Percentiles rank a stretch among this genome's conserved stretches.
Evolutionary conservation across 805 yeast species (phyloP).

Genomic region (Lachancea kluyveri): DNA sequence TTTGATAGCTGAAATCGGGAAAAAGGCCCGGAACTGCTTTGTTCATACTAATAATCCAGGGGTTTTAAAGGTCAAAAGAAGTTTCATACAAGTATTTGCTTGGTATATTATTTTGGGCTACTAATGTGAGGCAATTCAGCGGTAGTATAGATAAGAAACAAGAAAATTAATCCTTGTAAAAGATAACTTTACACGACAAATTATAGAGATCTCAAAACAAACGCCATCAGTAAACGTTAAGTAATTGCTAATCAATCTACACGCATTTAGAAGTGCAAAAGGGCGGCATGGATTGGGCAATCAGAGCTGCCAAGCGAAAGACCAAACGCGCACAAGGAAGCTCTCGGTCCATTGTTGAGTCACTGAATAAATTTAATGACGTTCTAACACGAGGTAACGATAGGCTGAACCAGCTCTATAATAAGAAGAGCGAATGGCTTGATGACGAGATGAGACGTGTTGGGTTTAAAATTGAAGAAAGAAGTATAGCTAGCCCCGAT

Average conservation of each 20-base stretch:
- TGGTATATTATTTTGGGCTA: too few relatives aligned
- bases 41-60: slow-evolving; percentile 5
- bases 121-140: too few relatives aligned
- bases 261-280: neutral
- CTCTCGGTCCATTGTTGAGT: slow-evolving; percentile 28
- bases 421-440: slow-evolving; percentile 21
- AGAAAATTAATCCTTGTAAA: slow-evolving; percentile 2
- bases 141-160: too few relatives aligned
- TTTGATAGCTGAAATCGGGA: slow-evolving; percentile 8
- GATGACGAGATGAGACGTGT: slow-evolving; percentile 9
- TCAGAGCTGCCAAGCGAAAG: slow-evolving; percentile 25
- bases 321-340: slow-evolving; percentile 23
- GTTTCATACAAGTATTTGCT: too few relatives aligned
- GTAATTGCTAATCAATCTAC: too few relatives aligned
- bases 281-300: slow-evolving; percentile 28
- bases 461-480: slow-evolving; percentile 2
- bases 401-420: slow-evolving; percentile 14
- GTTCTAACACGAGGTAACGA: slow-evolving; percentile 17
- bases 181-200: slow-evolving; percentile 3
- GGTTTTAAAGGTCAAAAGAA: too few relatives aligned
- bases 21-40: slow-evolving; percentile 17
- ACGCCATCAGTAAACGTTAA: neutral
- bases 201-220: neutral
- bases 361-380: slow-evolving; percentile 24
- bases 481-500: neutral